Evolutionary conservation across 1,284 basidiomycete species (phyloP), one percentile per base, ranked within the genome.

Genomic region (Cerioporus squamosus): DNA sequence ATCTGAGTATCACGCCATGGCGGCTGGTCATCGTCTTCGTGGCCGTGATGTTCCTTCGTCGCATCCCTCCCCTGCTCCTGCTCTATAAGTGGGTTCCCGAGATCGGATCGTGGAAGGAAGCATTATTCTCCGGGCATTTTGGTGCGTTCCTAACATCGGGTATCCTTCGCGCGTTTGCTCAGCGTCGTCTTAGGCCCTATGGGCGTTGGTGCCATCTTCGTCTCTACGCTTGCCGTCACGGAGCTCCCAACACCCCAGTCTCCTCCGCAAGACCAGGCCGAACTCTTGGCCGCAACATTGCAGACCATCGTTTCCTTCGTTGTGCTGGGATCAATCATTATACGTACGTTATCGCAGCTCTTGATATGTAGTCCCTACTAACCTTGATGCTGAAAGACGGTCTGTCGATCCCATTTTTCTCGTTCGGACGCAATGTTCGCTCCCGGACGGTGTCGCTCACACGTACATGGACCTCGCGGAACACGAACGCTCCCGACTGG

Each of bases 111-210:
- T 91, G 93, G 85, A 81, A 83, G 36, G 87, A 92, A 68, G 94
- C 95, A 0, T 62, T 93, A 2, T 96, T 97, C 70, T 82, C 80
- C n/a, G 95, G 95, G 4, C 94, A 96, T 77, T 96, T 96, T 71
- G 94, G 91, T 86, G 63, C 47, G n/a, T 29, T 15, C 1, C 24
- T 5, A 12, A 38, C 29, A 5, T 24, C 23, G 5, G 5, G 20
- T n/a, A 9, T 29, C 26, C 3, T 3, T 5, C 5, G 2, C 20
- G 23, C 15, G 4, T 31, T 33, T 10, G 17, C 38, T 17, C 33
- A 8, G 24, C 5, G 23, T 2, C 9, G 5, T 38, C 36, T 46
- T 50, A 87, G 84, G 87, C 47, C 86, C 86, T 55, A 90, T 90
- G 86, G 89, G 90, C 44, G 90, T 92, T 29, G 87, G 90, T 1